Evolutionary conservation across 805 yeast genomes (phyloP).

Genomic region (Candida succiphila): DNA sequence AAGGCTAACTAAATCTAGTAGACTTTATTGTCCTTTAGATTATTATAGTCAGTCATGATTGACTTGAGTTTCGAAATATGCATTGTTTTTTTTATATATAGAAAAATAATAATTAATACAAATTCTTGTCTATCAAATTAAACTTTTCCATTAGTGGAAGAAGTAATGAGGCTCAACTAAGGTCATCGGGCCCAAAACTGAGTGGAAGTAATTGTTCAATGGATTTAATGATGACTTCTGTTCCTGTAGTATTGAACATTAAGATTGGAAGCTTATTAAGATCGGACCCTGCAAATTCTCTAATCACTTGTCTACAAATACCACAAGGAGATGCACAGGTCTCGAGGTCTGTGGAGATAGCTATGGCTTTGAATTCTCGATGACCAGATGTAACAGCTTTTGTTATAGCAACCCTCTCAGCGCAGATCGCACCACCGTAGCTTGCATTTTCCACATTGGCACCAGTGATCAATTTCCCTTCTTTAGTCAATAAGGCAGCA

Average conservation of each 20-base stretch:
- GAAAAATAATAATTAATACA: too few relatives aligned
- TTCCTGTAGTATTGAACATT: constrained; percentile 57
- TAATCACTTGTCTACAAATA: constrained; percentile 79
- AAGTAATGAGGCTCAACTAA: constrained; percentile 12
- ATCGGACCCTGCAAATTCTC: constrained; percentile 56
- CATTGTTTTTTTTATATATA: too few relatives aligned
- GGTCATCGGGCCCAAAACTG: constrained; percentile 78
- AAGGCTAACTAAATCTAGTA: constrained; percentile 33
- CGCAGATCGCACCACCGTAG: constrained; percentile 70
- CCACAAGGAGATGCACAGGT: constrained; percentile 82
- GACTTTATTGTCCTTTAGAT: too few relatives aligned
- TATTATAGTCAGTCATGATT: too few relatives aligned
- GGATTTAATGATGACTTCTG: constrained; percentile 31
- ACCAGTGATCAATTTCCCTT: constrained; percentile 36
- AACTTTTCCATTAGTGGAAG: too few relatives aligned
- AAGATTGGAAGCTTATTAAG: constrained; percentile 37
- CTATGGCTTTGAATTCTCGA: constrained; percentile 45
- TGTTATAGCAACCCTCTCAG: constrained; percentile 60
- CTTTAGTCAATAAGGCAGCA: constrained; percentile 50
- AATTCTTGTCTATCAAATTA: too few relatives aligned
- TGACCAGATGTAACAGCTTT: constrained; percentile 40
- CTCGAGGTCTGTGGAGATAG: constrained; percentile 52
- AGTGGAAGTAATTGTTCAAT: constrained; percentile 64
- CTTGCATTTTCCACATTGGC: constrained; percentile 93
- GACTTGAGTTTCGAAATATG: too few relatives aligned